Base-by-base conservation (phyloP, 2,329 filamentous ascomycete species). In the Ascochyta pisi region DNA sequence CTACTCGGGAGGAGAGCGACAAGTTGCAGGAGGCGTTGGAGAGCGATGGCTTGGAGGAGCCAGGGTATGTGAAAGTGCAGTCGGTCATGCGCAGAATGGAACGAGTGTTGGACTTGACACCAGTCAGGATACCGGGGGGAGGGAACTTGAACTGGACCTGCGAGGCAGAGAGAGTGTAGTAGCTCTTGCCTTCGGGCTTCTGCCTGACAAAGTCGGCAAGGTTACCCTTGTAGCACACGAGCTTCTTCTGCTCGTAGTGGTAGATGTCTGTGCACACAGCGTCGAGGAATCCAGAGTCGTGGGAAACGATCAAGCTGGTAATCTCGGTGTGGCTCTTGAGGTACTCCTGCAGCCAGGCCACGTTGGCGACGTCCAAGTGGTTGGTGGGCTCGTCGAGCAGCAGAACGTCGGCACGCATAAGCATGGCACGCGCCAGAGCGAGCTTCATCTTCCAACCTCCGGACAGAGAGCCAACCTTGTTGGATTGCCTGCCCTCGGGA, bases 371-470 rank as follows among this genome's bases (percentile, higher is more conserved):
- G 76, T 99, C 95, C 75, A 99, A 83, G 79, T 99, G 95, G 82
- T 99, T 99, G 69, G 95, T 99, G 77, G 95, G 95, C 85, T 99
- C 95, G 84, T 99, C 95, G 54, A 99, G 87, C 47, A 99, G 83
- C 55, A 99, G 85, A 46, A 99, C 93, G 75, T 99, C 95, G n/a
- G 95, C 94, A 73, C 89, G 90, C 83, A 95, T 91, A 70, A 99
- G 84, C 93, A 99, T 98, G 62, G 95, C 95, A 70, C 95, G 87
- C 48, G 95, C 95, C 76, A 99, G 80, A 64, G 95, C 95, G 59
- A 99, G 82, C 87, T 99, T 99, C 95, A 99, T 99, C 86, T 98
- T 98, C 95, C 95, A 99, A 74, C 95, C 95, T 79, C 95, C 95
- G 39, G 95, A 98, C 33, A 99, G 81, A 19, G 94, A 97, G 66